phyloP scores from a whole-genome alignment of 2,329 filamentous ascomycete genomes.

The Fusarium sarcochroum region DNA sequence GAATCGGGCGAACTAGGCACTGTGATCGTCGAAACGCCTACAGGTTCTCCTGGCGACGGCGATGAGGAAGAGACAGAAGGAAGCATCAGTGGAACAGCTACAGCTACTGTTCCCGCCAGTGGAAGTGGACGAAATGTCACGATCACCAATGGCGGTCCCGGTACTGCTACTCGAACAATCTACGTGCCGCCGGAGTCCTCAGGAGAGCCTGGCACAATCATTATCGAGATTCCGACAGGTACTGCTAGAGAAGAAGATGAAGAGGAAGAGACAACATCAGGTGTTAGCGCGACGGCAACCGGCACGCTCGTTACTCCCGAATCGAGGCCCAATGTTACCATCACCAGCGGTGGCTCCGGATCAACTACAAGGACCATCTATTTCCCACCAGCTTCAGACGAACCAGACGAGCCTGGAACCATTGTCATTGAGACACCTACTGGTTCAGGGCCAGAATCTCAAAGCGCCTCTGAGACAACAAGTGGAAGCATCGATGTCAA shows the following conservation, averaged over 20 bases:
- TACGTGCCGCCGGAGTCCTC: not conserved
- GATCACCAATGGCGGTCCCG: not conserved
- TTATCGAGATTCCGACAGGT: not conserved
- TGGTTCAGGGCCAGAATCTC: not conserved
- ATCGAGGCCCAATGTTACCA: not conserved
- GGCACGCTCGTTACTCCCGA: not conserved
- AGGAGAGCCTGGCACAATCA: not conserved
- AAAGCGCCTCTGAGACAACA: not conserved
- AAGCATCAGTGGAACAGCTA: not conserved
- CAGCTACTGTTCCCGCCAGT: not conserved
- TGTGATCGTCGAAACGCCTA: slow-evolving; percentile 6
- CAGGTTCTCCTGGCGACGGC: not conserved
- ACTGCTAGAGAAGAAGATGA: not conserved
- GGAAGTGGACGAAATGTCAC: not conserved
- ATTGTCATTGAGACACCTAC: slow-evolving; percentile 13
- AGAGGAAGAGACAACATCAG: not conserved
- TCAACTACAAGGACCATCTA: slow-evolving; percentile 4
- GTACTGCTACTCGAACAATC: not conserved
- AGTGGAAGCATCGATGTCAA: not conserved
- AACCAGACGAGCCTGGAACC: not conserved
- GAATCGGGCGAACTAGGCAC: not conserved
- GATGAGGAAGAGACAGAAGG: not conserved
- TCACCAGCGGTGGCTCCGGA: not conserved
- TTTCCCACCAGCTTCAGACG: not conserved
- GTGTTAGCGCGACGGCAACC: not conserved